These are phyloP conservation scores for Yamadazyma sp. DNA, from an alignment of 1,139 yeast genomes.

Conservation along the genomic window DNA sequence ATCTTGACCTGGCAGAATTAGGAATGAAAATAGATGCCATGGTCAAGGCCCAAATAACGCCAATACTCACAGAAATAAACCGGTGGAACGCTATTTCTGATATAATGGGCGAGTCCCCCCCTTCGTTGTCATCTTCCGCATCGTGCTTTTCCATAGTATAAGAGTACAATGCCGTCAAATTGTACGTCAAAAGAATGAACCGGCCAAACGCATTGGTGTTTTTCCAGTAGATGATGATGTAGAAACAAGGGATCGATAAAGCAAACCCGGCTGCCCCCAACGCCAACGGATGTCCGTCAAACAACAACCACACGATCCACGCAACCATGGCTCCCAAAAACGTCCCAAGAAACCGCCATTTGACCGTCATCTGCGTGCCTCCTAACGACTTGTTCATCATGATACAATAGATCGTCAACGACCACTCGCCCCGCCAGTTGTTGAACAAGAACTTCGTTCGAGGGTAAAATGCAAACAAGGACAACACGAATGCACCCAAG, in stretches of 20 bases:
- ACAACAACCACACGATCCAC: conserved; percentile 53
- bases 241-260: conserved; percentile 63
- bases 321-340: conserved; percentile 69
- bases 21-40: conserved; percentile 69
- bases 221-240: conserved; percentile 68
- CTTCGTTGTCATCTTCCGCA: conserved; percentile 66
- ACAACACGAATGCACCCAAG: conserved; percentile 66
- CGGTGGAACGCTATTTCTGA: conserved; percentile 81
- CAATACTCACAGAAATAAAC: conserved; percentile 68
- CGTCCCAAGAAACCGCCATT: conserved; percentile 76
- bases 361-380: conserved; percentile 78
- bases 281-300: conserved; percentile 56
- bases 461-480: conserved; percentile 67
- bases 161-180: conserved; percentile 75
- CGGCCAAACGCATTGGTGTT: conserved; percentile 66
- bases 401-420: conserved; percentile 73
- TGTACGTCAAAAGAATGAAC: conserved; percentile 73
- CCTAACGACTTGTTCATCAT: conserved; percentile 89
- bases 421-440: conserved; percentile 84
- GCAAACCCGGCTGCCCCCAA: conserved; percentile 59
- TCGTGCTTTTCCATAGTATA: conserved; percentile 65
- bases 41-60: conserved; percentile 74
- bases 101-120: conserved; percentile 67
- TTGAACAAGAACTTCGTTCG: conserved; percentile 53
- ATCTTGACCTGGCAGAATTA: conserved; percentile 68